phyloP scores from a whole-genome alignment of 2,329 filamentous ascomycete species.

The Thermothelomyces thermophilus region DNA sequence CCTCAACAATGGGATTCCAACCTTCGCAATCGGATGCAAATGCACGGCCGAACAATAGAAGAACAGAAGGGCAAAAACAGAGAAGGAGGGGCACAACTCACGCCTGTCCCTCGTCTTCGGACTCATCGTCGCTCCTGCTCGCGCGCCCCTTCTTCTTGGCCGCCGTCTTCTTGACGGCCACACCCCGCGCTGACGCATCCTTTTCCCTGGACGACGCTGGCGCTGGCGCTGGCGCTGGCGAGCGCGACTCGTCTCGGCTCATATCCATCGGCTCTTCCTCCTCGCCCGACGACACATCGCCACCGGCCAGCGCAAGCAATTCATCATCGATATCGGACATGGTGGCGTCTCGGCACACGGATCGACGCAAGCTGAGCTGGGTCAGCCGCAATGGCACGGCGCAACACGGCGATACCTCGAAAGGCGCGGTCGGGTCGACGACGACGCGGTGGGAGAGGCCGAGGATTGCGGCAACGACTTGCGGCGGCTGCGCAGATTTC shows the following conservation, averaged over 20 bases:
- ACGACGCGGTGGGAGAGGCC: background rate
- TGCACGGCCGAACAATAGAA: slow-evolving; percentile 13
- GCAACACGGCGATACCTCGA: background rate
- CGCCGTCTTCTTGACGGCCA: slow-evolving; percentile 29
- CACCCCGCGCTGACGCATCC: slow-evolving; percentile 32
- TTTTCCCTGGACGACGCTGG: slow-evolving; percentile 31
- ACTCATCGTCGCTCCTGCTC: slow-evolving; percentile 47
- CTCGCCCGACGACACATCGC: slow-evolving; percentile 57
- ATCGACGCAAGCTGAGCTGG: background rate
- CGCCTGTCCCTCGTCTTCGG: slow-evolving; percentile 75
- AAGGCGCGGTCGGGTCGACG: background rate
- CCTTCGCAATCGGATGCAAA: background rate
- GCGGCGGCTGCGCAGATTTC: too few species aligned
- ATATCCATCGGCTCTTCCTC: slow-evolving; percentile 48
- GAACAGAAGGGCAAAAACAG: slow-evolving; percentile 8
- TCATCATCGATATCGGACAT: slow-evolving; percentile 94
- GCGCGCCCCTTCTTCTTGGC: slow-evolving; percentile 44
- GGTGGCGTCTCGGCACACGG: slow-evolving; percentile 23
- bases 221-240: slow-evolving; percentile 32
- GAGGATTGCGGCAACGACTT: background rate
- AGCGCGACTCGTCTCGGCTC: slow-evolving; percentile 50
- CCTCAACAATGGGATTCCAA: background rate
- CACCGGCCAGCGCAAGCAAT: slow-evolving; percentile 85
- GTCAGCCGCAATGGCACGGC: background rate
- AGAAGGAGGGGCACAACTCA: slow-evolving; percentile 44